Base-by-base conservation (phyloP, 116 monocot species). In the Cymodocea nodosa region DNA sequence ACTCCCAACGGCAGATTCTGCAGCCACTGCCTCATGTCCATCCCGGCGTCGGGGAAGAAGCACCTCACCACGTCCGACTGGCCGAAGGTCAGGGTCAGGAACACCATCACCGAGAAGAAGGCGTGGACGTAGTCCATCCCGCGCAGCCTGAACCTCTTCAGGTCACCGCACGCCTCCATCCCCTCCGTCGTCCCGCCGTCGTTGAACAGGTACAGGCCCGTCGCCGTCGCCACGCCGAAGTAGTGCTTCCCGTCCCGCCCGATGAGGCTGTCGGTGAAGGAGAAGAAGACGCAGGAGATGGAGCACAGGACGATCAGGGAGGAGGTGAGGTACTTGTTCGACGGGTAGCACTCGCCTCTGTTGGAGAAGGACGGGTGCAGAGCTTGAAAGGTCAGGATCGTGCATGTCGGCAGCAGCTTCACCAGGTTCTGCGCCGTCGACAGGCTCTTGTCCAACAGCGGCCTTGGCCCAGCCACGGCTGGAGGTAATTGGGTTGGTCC, bases 231-330 rank as follows among this genome's bases (percentile, higher is more conserved):
- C 5, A 86, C 0, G 30, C 86, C 86, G 59, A 75, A 72, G 75
- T 83, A 83, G 52, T 77, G 62, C 67, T 74, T 75, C 30, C 86
- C 83, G 74, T 77, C 83, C 17, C 35, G 50, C 18, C 80, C 80
- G 35, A 66, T 16, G 48, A 77, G 53, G 72, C 75, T 80, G 67
- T 87, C 87, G 54, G 83, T 87, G 73, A 87, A 71, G 73, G 77
- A 72, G 71, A 80, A 73, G 73, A 78, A 75, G 75, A 70, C 2
- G 71, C 80, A 83, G 68, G 81, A 82, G 69, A 76, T 37, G 62
- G 67, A 62, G 66, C 84, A 77, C 56, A 69, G 0, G 64, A 57
- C 2, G 66, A 82, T 36, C 56, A 87, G 81, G 54, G 19, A 11
- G 18, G 5, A 20, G 25, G 76, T 77, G 35, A 87, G 77, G 69